phyloP scores from a whole-genome alignment of 176 grass and related monocot species.

The Urochloa ruziziensis region DNA sequence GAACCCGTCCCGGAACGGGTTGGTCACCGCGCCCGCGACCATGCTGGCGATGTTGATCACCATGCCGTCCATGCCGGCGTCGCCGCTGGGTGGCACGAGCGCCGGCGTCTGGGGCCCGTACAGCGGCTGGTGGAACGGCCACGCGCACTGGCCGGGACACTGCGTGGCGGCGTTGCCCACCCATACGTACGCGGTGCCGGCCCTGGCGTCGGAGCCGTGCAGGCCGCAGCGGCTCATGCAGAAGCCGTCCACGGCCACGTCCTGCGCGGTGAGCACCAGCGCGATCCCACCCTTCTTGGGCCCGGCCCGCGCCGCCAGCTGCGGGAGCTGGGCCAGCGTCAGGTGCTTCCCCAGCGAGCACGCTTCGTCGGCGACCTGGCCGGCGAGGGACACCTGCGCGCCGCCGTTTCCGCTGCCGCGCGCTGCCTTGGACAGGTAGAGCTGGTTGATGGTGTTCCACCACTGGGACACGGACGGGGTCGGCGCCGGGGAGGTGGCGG shows the following conservation, averaged over 20 bases:
- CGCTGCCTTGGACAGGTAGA: constrained; percentile 65
- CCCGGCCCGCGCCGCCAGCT: constrained; percentile 35
- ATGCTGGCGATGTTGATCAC: constrained; percentile 81
- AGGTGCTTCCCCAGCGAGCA: constrained; percentile 61
- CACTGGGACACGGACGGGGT: constrained; percentile 68
- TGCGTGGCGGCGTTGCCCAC: constrained; percentile 67
- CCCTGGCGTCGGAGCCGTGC: constrained; percentile 39
- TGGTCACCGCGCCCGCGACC: constrained; percentile 63
- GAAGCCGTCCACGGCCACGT: constrained; percentile 79
- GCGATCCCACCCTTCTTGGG: constrained; percentile 38
- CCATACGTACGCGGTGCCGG: constrained; percentile 49
- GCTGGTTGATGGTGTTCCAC: constrained; percentile 63
- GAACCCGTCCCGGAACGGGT: constrained; percentile 72
- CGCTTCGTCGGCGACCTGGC: constrained; percentile 40
- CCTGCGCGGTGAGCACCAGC: constrained; percentile 69
- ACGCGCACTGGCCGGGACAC: constrained; percentile 80
- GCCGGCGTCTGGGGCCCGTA: constrained; percentile 78
- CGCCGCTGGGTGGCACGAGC: constrained; percentile 58
- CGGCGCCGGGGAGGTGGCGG: constrained; percentile 14
- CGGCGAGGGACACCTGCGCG: constrained; percentile 42
- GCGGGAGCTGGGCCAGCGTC: constrained; percentile 45
- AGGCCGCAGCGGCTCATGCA: constrained; percentile 76
- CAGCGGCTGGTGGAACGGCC: constrained; percentile 79
- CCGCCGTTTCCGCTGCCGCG: neutral
- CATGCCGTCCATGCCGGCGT: constrained; percentile 71